Conservation (phyloP, 106 monocot genomes). For the Gastrodia elata region DNA sequence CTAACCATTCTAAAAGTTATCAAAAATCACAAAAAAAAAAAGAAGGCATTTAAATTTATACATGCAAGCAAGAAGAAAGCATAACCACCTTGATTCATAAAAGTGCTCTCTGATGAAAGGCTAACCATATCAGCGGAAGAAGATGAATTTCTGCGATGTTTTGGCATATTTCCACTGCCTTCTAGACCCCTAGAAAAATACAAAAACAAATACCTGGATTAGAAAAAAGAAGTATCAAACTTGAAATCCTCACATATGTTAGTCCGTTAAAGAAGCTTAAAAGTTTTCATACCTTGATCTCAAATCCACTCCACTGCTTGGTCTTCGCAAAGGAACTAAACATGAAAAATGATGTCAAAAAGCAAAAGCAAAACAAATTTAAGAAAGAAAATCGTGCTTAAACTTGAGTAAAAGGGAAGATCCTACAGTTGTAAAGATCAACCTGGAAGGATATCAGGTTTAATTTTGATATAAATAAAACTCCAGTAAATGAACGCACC, state of each 20-base stretch:
- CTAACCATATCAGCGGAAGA: constrained; percentile 52
- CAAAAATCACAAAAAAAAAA: neutral
- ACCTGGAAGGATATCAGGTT: neutral
- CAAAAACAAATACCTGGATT: neutral
- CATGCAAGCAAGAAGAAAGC: neutral
- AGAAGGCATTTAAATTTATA: neutral
- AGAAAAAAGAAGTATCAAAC: neutral
- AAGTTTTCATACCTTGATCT: constrained; percentile 25
- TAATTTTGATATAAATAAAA: neutral
- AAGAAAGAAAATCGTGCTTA: neutral
- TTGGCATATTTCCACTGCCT: constrained; percentile 14
- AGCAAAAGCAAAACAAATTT: constrained; percentile 1
- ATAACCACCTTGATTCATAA: constrained; percentile 41
- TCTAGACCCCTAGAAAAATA: constrained; percentile 31
- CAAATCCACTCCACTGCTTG: constrained; percentile 43
- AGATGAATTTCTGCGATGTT: constrained; percentile 63
- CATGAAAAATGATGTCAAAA: neutral
- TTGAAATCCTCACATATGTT: too few relatives aligned
- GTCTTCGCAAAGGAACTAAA: constrained; percentile 48
- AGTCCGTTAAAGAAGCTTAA: neutral
- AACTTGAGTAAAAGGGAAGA: neutral
- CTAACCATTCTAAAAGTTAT: neutral
- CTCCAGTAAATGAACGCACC: neutral
- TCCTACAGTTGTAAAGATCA: neutral
- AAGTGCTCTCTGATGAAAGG: constrained; percentile 26